Conservation (phyloP, 495 filamentous ascomycete species). For the Aspergillus diversus region DNA sequence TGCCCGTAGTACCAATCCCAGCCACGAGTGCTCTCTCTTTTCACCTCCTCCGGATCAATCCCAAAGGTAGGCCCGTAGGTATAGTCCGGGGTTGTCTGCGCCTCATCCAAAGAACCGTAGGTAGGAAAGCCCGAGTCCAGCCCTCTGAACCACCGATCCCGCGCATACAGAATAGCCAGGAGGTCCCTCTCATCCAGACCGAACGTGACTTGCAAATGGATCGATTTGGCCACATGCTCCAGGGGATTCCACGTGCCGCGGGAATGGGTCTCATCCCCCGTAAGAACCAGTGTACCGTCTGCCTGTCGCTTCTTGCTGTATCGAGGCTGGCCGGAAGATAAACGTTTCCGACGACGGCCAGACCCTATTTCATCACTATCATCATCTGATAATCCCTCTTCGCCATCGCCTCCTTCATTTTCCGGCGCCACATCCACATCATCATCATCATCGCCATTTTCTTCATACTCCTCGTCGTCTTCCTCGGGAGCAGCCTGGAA, state of each 20-base stretch:
- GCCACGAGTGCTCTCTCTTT: slow-evolving; percentile 48
- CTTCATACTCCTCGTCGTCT: slow-evolving; percentile 27
- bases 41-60: slow-evolving; percentile 39
- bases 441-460: slow-evolving; percentile 14
- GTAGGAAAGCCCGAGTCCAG: slow-evolving; percentile 55
- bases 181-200: slow-evolving; percentile 54
- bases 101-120: slow-evolving; percentile 37
- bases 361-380: neutral
- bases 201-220: slow-evolving; percentile 42
- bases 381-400: slow-evolving; percentile 8
- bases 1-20: slow-evolving; percentile 61
- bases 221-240: slow-evolving; percentile 44
- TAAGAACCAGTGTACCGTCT: slow-evolving; percentile 27
- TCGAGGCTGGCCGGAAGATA: slow-evolving; percentile 9
- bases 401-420: slow-evolving; percentile 18
- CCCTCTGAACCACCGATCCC: slow-evolving; percentile 51
- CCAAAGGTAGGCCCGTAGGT: slow-evolving; percentile 49
- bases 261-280: slow-evolving; percentile 34
- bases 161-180: slow-evolving; percentile 44
- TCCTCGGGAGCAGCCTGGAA: slow-evolving; percentile 14
- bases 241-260: slow-evolving; percentile 42
- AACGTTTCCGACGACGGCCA: neutral
- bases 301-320: slow-evolving; percentile 24
- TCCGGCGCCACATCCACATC: slow-evolving; percentile 21
- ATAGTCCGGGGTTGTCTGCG: slow-evolving; percentile 32